Base-by-base conservation (phyloP, 2,329 filamentous ascomycete genomes). In the Arthrobotrys musiformis region DNA sequence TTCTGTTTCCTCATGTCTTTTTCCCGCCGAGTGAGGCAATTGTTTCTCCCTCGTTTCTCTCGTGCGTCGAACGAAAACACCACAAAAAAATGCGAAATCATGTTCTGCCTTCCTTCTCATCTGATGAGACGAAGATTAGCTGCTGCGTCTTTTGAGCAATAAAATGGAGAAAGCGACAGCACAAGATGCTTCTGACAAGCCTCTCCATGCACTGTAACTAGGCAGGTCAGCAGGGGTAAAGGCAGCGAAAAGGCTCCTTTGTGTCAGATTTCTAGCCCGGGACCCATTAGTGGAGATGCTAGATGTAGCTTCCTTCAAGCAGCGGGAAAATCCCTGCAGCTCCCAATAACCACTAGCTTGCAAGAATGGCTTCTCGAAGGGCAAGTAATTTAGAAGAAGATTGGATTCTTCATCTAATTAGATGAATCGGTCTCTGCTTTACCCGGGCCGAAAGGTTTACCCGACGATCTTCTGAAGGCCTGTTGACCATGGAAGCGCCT, bases 161-260 rank as follows among this genome's bases (percentile, higher is more conserved):
- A 77, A 70, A 77, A 70, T 77, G 66, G 73, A 77, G 73, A 77
- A 77, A 24, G 40, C 61, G 33, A 42, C 19, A 28, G 64, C 44
- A 54, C 62, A 58, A 72, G 68, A 72, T 72, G 33, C 68, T 72
- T 64, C 56, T 22, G 60, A 69, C 63, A 69, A 60, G 72, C 58
- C 46, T 40, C 61, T 64, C 72, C 72, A 76, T 76, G 72, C 58
- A 66, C 60, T 63, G 64, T 63, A 62, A 69, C 72, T 63, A 70
- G 72, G 72, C 73, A 77, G 66, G 73, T 50, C 61, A 42, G 61
- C 73, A 77, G 73, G 73, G 72, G 73, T 63, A 40, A 70, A 28
- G 58, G 66, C 64, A 68, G 56, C 66, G 48, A 77, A 77, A 77
- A 70, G 72, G 63, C 70, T 67, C 69, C 69, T 77, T 66, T 77